Conservation (phyloP, 495 filamentous ascomycete species). For the Aspergillus olivimuriae region DNA sequence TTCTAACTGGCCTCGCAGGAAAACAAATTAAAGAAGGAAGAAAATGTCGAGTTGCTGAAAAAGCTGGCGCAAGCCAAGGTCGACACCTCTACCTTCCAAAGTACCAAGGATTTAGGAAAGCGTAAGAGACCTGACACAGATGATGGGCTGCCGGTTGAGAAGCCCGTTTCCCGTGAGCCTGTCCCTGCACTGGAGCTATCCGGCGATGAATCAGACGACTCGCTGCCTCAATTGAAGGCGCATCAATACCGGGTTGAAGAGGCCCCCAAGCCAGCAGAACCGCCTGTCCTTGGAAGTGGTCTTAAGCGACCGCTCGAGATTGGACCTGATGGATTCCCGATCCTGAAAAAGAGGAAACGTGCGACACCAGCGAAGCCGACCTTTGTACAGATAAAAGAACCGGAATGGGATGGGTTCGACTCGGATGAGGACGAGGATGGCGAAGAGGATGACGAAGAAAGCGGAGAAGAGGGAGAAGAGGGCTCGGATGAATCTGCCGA, state of each 20-base stretch:
- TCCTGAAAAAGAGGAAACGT: constrained; percentile 64
- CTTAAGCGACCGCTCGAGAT: constrained; percentile 80
- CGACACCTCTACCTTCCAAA: constrained; percentile 73
- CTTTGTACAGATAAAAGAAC: constrained; percentile 34
- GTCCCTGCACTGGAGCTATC: constrained; percentile 18
- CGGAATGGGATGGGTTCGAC: constrained; percentile 57
- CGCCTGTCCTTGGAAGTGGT: constrained; percentile 60
- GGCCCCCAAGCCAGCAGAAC: constrained; percentile 9
- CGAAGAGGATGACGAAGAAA: constrained; percentile 11
- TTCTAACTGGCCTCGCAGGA: constrained; percentile 47
- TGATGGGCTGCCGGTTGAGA: not conserved
- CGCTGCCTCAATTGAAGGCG: constrained; percentile 22
- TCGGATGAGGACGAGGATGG: constrained; percentile 32
- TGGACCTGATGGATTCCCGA: constrained; percentile 68
- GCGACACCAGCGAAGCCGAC: constrained; percentile 25
- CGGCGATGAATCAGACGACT: constrained; percentile 35
- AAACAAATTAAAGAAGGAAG: constrained; percentile 89
- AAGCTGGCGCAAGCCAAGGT: constrained; percentile 71
- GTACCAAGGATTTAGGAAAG: constrained; percentile 67
- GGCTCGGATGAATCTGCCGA: constrained; percentile 19
- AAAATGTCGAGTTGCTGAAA: constrained; percentile 77
- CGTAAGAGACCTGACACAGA: constrained; percentile 27
- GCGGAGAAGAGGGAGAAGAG: constrained; percentile 14
- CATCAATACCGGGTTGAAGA: constrained; percentile 1
- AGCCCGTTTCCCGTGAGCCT: constrained; percentile 4